Percentiles rank a stretch among this genome's conserved stretches.
Conservation (phyloP, 2,329 filamentous ascomycete species). For the Aspergillus unguis region DNA sequence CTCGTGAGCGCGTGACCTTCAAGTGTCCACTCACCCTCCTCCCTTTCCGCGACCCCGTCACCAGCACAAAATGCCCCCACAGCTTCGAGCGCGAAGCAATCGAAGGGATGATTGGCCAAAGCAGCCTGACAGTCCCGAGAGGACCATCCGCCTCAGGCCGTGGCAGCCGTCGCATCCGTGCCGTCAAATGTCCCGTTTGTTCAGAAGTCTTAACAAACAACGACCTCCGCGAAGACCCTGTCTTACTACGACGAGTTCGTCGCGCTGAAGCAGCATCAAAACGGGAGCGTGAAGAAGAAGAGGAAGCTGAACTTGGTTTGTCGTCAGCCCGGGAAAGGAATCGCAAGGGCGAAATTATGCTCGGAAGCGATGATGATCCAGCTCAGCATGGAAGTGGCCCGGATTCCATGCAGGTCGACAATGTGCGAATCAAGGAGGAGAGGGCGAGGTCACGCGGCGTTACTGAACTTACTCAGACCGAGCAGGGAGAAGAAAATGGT, state of each 20-base stretch:
- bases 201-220: slow-evolving; percentile 32
- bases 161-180: slow-evolving; percentile 22
- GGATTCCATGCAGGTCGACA: slow-evolving; percentile 1
- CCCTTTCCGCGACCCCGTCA: slow-evolving; percentile 46
- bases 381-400: background rate
- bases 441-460: slow-evolving; percentile 10
- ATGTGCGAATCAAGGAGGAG: slow-evolving; percentile 20
- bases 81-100: slow-evolving; percentile 50
- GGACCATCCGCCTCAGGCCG: slow-evolving; percentile 17
- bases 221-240: slow-evolving; percentile 41
- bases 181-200: slow-evolving; percentile 44
- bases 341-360: slow-evolving; percentile 27
- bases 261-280: slow-evolving; percentile 28
- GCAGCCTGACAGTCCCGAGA: slow-evolving; percentile 24
- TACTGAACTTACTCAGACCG: background rate
- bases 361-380: slow-evolving; percentile 26
- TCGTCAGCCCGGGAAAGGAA: slow-evolving; percentile 10
- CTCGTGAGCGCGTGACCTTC: slow-evolving; percentile 43
- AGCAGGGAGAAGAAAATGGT: background rate
- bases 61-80: slow-evolving; percentile 49
- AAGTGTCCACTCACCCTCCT: slow-evolving; percentile 50
- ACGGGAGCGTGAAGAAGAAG: slow-evolving; percentile 32
- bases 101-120: slow-evolving; percentile 40
- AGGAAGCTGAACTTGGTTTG: slow-evolving; percentile 20
- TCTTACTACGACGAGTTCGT: slow-evolving; percentile 38